These are phyloP conservation scores for Globisporangium ultimum DNA, from an alignment of 352 stramenopile genomes.

Conservation along the genomic window DNA sequence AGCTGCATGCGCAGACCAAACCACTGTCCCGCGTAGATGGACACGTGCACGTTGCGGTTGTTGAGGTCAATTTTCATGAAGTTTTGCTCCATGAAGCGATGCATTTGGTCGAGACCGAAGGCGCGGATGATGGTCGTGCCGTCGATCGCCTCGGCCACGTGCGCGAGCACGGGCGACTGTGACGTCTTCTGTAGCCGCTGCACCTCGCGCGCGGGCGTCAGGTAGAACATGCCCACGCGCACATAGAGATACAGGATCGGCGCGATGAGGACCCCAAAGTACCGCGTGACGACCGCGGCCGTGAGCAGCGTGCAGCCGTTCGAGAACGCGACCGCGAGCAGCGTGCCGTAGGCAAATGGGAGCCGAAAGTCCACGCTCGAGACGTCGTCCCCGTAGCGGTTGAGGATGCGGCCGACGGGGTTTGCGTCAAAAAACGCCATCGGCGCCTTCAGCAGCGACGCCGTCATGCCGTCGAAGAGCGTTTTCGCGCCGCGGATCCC, in stretches of 20 bases:
- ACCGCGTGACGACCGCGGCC: constrained; percentile 77
- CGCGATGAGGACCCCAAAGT: constrained; percentile 76
- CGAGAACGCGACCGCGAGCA: constrained; percentile 77
- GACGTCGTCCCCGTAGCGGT: constrained; percentile 90
- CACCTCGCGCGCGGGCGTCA: constrained; percentile 62
- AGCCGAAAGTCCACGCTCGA: constrained; percentile 91
- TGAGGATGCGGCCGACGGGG: constrained; percentile 85
- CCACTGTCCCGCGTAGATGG: constrained; percentile 59
- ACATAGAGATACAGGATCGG: constrained; percentile 89
- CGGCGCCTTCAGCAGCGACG: constrained; percentile 85
- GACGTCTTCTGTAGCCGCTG: constrained; percentile 57
- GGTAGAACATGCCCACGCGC: constrained; percentile 36
- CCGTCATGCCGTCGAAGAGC: constrained; percentile 87
- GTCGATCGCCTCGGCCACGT: constrained; percentile 51
- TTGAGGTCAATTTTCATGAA: constrained; percentile 59
- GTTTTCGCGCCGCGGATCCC: constrained; percentile 54
- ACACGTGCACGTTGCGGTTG: constrained; percentile 52
- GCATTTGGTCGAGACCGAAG: constrained; percentile 56
- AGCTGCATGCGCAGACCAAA: constrained; percentile 61
- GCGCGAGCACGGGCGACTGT: constrained; percentile 44
- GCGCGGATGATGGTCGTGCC: constrained; percentile 62
- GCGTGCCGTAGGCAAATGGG: constrained; percentile 46
- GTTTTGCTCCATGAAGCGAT: constrained; percentile 56
- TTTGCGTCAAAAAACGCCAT: constrained; percentile 94
- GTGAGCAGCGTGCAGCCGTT: constrained; percentile 83